These are phyloP conservation scores for Hymenoscyphus linearis DNA, from an alignment of 2,329 filamentous ascomycete genomes.

Conservation along the genomic window DNA sequence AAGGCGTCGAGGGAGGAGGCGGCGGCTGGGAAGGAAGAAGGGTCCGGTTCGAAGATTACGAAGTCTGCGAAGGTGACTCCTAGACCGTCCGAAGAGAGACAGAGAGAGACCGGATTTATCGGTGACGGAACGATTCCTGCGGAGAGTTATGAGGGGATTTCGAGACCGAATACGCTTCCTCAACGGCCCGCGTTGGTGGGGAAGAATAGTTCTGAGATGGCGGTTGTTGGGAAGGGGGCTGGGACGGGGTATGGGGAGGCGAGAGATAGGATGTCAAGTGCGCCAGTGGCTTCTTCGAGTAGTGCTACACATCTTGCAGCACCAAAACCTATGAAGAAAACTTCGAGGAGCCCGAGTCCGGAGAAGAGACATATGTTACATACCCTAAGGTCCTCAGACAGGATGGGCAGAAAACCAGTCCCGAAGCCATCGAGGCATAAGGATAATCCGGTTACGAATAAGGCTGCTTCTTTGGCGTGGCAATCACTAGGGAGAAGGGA, in stretches of 20 bases:
- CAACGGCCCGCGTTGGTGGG: constrained; percentile 44
- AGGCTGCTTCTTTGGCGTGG: constrained; percentile 60
- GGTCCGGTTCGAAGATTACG: constrained; percentile 19
- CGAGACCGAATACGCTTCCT: constrained; percentile 55
- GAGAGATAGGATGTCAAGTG: constrained; percentile 18
- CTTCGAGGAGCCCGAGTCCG: constrained; percentile 48
- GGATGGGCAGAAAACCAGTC: constrained; percentile 39
- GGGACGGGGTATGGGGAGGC: constrained; percentile 10
- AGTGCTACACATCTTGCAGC: constrained; percentile 10
- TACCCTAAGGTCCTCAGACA: constrained; percentile 49
- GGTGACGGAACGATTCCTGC: constrained; percentile 78
- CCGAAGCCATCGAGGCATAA: constrained; percentile 34
- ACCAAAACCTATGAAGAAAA: constrained; percentile 31
- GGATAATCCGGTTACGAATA: constrained; percentile 52
- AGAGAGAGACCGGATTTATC: constrained; percentile 53
- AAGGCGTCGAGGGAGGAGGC: constrained; percentile 54
- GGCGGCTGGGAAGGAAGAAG: constrained; percentile 20
- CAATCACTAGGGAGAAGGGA: constrained; percentile 27
- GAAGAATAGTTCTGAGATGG: constrained; percentile 47
- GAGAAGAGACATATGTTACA: constrained; percentile 56
- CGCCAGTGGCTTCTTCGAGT: constrained; percentile 14
- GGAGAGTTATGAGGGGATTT: constrained; percentile 73
- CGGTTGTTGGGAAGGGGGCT: constrained; percentile 33
- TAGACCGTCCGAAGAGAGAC: constrained; percentile 25
- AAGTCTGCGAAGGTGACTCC: constrained; percentile 34